These are phyloP conservation scores for Strobilomyces confusus DNA, from an alignment of 768 basidiomycete genomes.

Conservation along the genomic window DNA sequence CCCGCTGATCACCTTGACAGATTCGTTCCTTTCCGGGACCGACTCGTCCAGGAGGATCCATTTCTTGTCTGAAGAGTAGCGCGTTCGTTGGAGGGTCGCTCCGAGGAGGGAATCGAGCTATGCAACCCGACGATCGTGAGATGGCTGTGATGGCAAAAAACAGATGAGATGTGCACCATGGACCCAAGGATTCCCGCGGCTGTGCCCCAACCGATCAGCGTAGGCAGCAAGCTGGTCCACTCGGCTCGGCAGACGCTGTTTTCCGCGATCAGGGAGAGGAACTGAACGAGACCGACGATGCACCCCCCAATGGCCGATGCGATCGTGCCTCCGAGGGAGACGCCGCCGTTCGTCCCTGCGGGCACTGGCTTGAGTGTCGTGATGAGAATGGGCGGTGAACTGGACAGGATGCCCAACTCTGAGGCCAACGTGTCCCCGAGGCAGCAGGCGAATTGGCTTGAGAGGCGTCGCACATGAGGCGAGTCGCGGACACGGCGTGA, in stretches of 20 bases:
- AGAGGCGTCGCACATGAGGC: conserved; percentile 1
- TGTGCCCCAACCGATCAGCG: conserved; percentile 56
- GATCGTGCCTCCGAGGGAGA: conserved; percentile 70
- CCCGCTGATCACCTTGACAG: conserved; percentile 48
- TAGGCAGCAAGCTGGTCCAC: conserved; percentile 36
- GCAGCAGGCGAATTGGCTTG: conserved; percentile 83
- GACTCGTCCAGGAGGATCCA: conserved; percentile 60
- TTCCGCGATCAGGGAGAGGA: conserved; percentile 55
- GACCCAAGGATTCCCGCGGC: conserved; percentile 76
- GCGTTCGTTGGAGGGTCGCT: conserved; percentile 64
- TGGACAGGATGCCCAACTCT: conserved; percentile 85
- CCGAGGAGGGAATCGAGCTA: conserved; percentile 86
- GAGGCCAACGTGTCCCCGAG: conserved; percentile 91
- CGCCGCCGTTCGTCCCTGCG: conserved; percentile 87
- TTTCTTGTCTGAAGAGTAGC: conserved; percentile 56
- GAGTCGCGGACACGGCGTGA: neutral
- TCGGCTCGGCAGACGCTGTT: conserved; percentile 48
- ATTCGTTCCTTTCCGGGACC: conserved; percentile 34
- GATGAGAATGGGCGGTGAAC: conserved; percentile 64
- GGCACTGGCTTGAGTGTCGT: conserved; percentile 76
- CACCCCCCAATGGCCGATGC: conserved; percentile 72
- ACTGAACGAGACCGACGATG: conserved; percentile 63
- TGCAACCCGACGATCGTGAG: neutral
- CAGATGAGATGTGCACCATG: conserved; percentile 44
- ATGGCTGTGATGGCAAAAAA: neutral